phyloP scores from a whole-genome alignment of 192 early-diverging fungal species.

The Coemansia sp. region DNA sequence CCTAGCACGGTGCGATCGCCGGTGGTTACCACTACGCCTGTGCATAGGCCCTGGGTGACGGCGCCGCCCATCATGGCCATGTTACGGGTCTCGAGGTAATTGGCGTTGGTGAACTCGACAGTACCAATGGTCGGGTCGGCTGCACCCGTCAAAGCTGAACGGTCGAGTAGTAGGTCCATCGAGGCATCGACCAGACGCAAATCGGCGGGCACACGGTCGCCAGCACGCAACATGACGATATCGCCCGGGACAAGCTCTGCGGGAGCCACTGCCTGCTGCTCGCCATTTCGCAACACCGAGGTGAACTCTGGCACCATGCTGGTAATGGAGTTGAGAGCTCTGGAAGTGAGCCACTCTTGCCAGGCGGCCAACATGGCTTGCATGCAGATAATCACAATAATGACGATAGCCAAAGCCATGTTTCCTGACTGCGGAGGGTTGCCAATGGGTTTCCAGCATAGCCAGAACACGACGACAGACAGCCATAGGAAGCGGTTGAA shows the following conservation, averaged over 20 bases:
- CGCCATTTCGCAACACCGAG: slow-evolving; percentile 68
- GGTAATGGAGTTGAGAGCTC: slow-evolving; percentile 68
- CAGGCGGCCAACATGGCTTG: slow-evolving; percentile 67
- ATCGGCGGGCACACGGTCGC: slow-evolving; percentile 78
- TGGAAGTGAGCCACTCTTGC: slow-evolving; percentile 65
- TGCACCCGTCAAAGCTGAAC: slow-evolving; percentile 75
- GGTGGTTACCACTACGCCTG: slow-evolving; percentile 71
- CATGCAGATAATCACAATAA: slow-evolving; percentile 62
- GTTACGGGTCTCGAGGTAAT: slow-evolving; percentile 76
- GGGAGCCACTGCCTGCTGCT: slow-evolving; percentile 45
- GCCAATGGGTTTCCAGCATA: slow-evolving; percentile 64
- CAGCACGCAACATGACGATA: slow-evolving; percentile 60
- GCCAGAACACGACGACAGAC: slow-evolving; percentile 59
- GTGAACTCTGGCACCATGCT: slow-evolving; percentile 65
- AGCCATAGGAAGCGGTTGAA: slow-evolving; percentile 70
- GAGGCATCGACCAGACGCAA: slow-evolving; percentile 60
- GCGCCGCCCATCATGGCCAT: slow-evolving; percentile 73
- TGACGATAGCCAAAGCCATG: slow-evolving; percentile 57
- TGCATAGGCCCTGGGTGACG: slow-evolving; percentile 67
- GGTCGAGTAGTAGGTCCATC: slow-evolving; percentile 71
- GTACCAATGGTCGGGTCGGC: slow-evolving; percentile 62
- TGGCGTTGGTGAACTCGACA: slow-evolving; percentile 62
- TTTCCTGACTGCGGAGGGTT: slow-evolving; percentile 55
- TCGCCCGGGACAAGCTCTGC: slow-evolving; percentile 71
- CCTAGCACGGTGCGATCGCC: slow-evolving; percentile 78